Conservation (phyloP, 2,329 filamentous ascomycete genomes). For the Coniochaeta sp. region DNA sequence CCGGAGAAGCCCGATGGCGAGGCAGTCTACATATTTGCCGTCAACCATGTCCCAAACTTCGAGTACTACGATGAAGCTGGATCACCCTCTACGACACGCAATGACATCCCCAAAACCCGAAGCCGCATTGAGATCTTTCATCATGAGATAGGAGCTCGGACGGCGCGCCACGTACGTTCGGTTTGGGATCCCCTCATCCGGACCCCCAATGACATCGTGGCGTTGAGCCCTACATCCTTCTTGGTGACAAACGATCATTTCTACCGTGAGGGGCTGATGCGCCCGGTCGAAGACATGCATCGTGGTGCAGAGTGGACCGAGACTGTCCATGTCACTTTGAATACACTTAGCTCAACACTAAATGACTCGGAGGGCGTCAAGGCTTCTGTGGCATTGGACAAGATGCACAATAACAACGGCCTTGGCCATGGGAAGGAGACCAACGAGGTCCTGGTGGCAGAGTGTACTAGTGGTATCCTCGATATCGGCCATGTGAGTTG, state of each 20-base stretch:
- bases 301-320: slow-evolving; percentile 39
- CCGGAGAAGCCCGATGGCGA: slow-evolving; percentile 23
- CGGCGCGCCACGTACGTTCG: slow-evolving; percentile 40
- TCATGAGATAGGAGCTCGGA: slow-evolving; percentile 36
- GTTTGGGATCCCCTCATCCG: slow-evolving; percentile 43
- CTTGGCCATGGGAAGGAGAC: slow-evolving; percentile 38
- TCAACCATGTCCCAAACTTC: slow-evolving; percentile 51
- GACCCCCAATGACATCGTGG: slow-evolving; percentile 54
- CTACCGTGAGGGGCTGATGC: slow-evolving; percentile 39
- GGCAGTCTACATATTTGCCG: slow-evolving; percentile 51
- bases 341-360: slow-evolving; percentile 7
- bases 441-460: slow-evolving; percentile 34
- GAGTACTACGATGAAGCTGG: slow-evolving; percentile 20
- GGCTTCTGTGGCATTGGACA: slow-evolving; percentile 33
- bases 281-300: slow-evolving; percentile 39
- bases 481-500: slow-evolving; percentile 26
- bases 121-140: slow-evolving; percentile 54
- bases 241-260: slow-evolving; percentile 56
- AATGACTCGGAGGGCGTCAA: slow-evolving; percentile 27
- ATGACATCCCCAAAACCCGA: slow-evolving; percentile 28
- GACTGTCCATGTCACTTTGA: slow-evolving; percentile 36
- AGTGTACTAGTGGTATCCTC: slow-evolving; percentile 38
- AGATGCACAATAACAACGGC: slow-evolving; percentile 49
- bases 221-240: slow-evolving; percentile 37
- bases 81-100: background rate